Conservation (phyloP, 1,284 basidiomycete species). For the Tremellales sp. region DNA sequence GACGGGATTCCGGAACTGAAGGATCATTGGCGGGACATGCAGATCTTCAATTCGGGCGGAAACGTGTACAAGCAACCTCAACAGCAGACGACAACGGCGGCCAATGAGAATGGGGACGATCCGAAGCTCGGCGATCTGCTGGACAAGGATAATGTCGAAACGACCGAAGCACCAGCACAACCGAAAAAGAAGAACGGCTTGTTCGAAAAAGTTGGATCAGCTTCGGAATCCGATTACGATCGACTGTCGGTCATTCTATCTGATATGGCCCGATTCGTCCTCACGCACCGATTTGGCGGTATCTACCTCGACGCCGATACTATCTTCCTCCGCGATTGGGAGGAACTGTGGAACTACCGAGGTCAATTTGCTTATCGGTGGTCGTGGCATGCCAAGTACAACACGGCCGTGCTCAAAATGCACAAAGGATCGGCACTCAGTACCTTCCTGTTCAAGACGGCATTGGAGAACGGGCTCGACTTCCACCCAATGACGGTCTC, state of each 20-base stretch:
- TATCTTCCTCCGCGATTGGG: conserved; percentile 83
- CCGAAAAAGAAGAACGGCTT: conserved; percentile 57
- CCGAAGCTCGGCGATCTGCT: conserved; percentile 31
- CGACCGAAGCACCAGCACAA: conserved; percentile 24
- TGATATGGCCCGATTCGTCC: conserved; percentile 80
- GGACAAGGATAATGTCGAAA: conserved; percentile 16
- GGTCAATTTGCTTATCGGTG: conserved; percentile 84
- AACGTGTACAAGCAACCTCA: conserved; percentile 52
- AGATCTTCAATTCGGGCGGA: conserved; percentile 72
- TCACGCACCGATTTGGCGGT: conserved; percentile 79
- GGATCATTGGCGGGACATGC: conserved; percentile 67
- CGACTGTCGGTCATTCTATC: conserved; percentile 75
- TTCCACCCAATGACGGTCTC: conserved; percentile 84
- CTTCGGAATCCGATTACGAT: conserved; percentile 69
- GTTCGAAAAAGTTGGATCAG: conserved; percentile 69
- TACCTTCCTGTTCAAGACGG: conserved; percentile 75
- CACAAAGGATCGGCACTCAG: conserved; percentile 76
- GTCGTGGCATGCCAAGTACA: conserved; percentile 74
- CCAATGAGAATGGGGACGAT: conserved; percentile 49
- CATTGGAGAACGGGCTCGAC: conserved; percentile 76
- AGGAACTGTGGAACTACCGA: conserved; percentile 81
- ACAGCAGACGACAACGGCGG: conserved; percentile 12
- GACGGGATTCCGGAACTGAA: conserved; percentile 72
- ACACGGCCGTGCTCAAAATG: conserved; percentile 78
- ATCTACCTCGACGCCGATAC: conserved; percentile 85